phyloP scores from a whole-genome alignment of 2,329 filamentous ascomycete species.

The Pestalotiopsis sp. region DNA sequence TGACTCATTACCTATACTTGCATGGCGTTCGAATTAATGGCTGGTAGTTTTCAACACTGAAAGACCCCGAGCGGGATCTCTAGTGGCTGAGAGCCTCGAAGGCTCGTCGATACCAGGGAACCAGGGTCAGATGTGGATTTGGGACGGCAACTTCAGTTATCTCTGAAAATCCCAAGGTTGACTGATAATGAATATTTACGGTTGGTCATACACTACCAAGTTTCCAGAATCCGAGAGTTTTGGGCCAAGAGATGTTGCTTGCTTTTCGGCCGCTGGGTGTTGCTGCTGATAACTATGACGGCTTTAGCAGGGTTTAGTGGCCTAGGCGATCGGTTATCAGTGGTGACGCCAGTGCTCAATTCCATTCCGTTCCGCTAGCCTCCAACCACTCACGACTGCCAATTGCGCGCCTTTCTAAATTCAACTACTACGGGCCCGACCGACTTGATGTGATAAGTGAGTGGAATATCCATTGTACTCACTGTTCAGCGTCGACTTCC shows the following conservation, averaged over 20 bases:
- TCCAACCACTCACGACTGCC: not conserved
- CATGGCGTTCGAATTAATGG: not conserved
- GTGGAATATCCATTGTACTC: not conserved
- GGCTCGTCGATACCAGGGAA: not conserved
- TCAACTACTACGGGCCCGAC: not conserved
- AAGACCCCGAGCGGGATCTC: not conserved
- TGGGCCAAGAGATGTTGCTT: too few relatives aligned
- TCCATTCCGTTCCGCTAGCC: not conserved
- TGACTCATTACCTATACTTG: not conserved
- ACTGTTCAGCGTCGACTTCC: not conserved
- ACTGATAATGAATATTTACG: too few relatives aligned
- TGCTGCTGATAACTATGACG: not conserved
- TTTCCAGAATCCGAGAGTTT: too few relatives aligned
- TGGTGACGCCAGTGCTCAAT: not conserved
- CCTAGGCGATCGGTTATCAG: not conserved
- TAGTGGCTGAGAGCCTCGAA: not conserved
- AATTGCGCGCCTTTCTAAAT: not conserved
- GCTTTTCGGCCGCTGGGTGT: too few relatives aligned
- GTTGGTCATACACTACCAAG: too few relatives aligned
- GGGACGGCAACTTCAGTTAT: not conserved
- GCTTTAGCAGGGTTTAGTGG: not conserved
- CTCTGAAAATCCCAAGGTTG: not conserved
- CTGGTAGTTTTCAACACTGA: not conserved
- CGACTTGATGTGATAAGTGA: not conserved
- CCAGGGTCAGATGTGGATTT: not conserved